These are phyloP conservation scores for Paspalum notatum DNA, from an alignment of 176 grass and related monocot genomes.

Conservation along the genomic window DNA sequence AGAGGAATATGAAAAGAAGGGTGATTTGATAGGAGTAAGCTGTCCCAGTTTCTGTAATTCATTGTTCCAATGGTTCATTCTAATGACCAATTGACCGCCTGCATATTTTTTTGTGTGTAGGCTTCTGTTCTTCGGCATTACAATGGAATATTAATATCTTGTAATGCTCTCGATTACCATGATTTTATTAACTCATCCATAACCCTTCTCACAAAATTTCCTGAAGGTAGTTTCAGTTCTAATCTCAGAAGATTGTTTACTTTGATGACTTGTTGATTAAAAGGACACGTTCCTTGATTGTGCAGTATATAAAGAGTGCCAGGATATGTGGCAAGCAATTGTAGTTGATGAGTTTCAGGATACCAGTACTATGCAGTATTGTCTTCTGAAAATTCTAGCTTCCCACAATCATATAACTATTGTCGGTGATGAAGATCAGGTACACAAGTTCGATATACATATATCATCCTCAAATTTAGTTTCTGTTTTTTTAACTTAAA, in stretches of 20 bases:
- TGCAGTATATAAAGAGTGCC: slow-evolving; percentile 80
- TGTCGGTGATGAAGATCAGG: slow-evolving; percentile 97
- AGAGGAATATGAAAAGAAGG: slow-evolving; percentile 84
- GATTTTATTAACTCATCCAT: slow-evolving; percentile 93
- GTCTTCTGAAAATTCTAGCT: slow-evolving; percentile 76
- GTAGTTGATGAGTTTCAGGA: slow-evolving; percentile 99
- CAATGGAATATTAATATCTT: slow-evolving; percentile 82
- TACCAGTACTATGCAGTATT: slow-evolving; percentile 96
- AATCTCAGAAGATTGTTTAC: slow-evolving; percentile 10
- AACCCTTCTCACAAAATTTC: slow-evolving; percentile 75
- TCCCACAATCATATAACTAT: slow-evolving; percentile 91
- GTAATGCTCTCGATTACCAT: slow-evolving; percentile 95
- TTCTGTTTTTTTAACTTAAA: slow-evolving; percentile 29
- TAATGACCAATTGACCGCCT: slow-evolving; percentile 28
- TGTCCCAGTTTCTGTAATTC: slow-evolving; percentile 20
- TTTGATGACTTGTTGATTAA: slow-evolving; percentile 31
- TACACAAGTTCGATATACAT: slow-evolving; percentile 41
- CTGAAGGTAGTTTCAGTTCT: slow-evolving; percentile 67
- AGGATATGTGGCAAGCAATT: slow-evolving; percentile 81
- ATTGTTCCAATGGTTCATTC: slow-evolving; percentile 25
- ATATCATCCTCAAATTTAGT: slow-evolving; percentile 38
- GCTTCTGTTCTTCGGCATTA: slow-evolving; percentile 80
- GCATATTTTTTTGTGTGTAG: slow-evolving; percentile 45
- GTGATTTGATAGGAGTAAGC: slow-evolving; percentile 77
- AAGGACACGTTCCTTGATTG: slow-evolving; percentile 15